Evolutionary conservation across 2,329 filamentous ascomycete genomes (phyloP).

Genomic region (Aspergillus sergii): DNA sequence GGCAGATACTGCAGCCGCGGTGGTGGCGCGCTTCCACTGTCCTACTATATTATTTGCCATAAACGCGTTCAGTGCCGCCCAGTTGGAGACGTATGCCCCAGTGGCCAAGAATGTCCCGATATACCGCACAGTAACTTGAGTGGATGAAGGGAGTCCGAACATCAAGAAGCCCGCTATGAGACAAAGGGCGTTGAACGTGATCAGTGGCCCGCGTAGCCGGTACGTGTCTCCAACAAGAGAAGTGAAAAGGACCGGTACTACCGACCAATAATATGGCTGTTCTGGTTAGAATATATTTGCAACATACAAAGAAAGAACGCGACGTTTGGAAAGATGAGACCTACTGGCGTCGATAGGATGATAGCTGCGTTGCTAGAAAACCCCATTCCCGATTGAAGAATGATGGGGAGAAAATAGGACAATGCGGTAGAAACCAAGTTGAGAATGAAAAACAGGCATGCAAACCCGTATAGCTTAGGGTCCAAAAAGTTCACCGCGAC

Average conservation of each 20-base stretch:
- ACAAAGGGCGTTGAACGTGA: slow-evolving; percentile 65
- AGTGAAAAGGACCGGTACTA: slow-evolving; percentile 65
- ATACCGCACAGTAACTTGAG: slow-evolving; percentile 63
- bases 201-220: slow-evolving; percentile 63
- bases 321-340: not conserved
- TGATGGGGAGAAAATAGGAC: slow-evolving; percentile 67
- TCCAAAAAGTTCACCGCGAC: slow-evolving; percentile 61
- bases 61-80: slow-evolving; percentile 67
- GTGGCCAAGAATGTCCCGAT: slow-evolving; percentile 67
- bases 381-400: slow-evolving; percentile 57
- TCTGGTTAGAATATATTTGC: not conserved
- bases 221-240: slow-evolving; percentile 65
- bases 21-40: slow-evolving; percentile 67
- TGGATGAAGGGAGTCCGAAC: slow-evolving; percentile 59
- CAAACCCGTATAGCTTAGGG: slow-evolving; percentile 66
- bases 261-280: slow-evolving; percentile 66
- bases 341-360: slow-evolving; percentile 61
- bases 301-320: too few relatives aligned
- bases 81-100: slow-evolving; percentile 69
- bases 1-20: slow-evolving; percentile 62
- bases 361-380: slow-evolving; percentile 58
- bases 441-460: slow-evolving; percentile 65
- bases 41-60: slow-evolving; percentile 65
- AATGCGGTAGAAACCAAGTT: slow-evolving; percentile 68
- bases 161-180: slow-evolving; percentile 67